Evolutionary conservation across 768 basidiomycete species (phyloP), one percentile per base, ranked within the genome.

Genomic region (Omphalotus guepiniiformis): DNA sequence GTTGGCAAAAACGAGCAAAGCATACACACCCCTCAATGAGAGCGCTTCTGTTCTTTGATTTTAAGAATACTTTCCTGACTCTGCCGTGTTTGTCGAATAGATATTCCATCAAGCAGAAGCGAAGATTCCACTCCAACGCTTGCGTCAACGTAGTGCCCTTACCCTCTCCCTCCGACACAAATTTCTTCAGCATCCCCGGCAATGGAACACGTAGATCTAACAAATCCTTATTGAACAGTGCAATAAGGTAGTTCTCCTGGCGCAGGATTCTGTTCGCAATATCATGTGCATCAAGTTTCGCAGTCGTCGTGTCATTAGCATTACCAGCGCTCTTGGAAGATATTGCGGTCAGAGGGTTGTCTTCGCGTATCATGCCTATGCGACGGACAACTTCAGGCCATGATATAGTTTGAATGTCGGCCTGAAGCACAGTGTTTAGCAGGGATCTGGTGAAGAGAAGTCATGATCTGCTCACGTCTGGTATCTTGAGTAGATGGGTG

Each of bases 221-320:
- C 4, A 98, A 66, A 53, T 96, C 93, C 63, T 97, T 98, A 70
- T 98, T 99, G 66, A 99, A 96, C 16, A 99, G 66, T 0, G 96
- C 93, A 49, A 98, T 96, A 42, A 99, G 77, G 62, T 98, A 99
- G 66, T 99, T 99, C 62, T 98, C 96, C 63, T 97, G 92, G 26
- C 96, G 80, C 82, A 99, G 79, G 58, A 99, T 97, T 42, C 96
- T 86, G 62, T 97, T 98, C 3, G 95, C 95, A 44, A 98, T 83
- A 65, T 98, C 95, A 61, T 99, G 96, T 2, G 95, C 96, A 56
- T 99, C 96, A 6, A 99, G 80, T 61, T 90, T 90, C 39, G 92
- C 89, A 1, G 81, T 84, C 8, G 83, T 75, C 3, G 84, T 78
- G 52, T 85, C 78, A 54, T 81, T 79, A 1, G 72, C 69, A 40